Percentiles rank a stretch among this genome's conserved stretches.
phyloP scores from a whole-genome alignment of 2,329 filamentous ascomycete genomes.

The Botrytis deweyae region DNA sequence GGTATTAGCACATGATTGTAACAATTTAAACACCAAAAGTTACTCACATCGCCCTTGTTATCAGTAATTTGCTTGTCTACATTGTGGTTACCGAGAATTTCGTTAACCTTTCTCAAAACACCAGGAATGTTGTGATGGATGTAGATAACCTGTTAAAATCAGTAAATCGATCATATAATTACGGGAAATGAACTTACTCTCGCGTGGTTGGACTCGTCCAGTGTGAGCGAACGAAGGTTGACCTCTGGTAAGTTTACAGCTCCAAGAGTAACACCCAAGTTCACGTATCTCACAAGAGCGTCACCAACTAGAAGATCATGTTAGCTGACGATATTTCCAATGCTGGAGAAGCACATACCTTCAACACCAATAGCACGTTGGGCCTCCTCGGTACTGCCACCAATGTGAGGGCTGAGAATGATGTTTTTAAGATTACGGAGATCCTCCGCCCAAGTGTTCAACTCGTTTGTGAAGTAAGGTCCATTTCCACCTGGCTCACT shows the following conservation, averaged over 20 bases:
- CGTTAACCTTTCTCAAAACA: slow-evolving; percentile 92
- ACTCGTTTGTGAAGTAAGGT: slow-evolving; percentile 82
- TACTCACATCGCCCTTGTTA: slow-evolving; percentile 77
- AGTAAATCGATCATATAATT: slow-evolving; percentile 25
- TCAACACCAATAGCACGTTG: slow-evolving; percentile 95
- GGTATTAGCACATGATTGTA: slow-evolving; percentile 28
- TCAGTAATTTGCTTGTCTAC: slow-evolving; percentile 99
- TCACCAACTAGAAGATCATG: slow-evolving; percentile 62
- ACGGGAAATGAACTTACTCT: slow-evolving; percentile 53
- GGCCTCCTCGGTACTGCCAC: slow-evolving; percentile 95
- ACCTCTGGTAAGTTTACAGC: slow-evolving; percentile 98
- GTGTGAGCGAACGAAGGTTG: slow-evolving; percentile 80
- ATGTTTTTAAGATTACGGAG: slow-evolving; percentile 84
- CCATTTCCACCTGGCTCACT: slow-evolving; percentile 92
- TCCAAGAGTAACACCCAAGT: slow-evolving; percentile 86
- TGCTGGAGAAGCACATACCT: slow-evolving; percentile 43
- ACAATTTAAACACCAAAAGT: slow-evolving; percentile 7
- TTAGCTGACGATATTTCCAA: slow-evolving; percentile 12
- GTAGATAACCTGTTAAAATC: slow-evolving; percentile 68
- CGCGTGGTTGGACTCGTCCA: slow-evolving; percentile 85
- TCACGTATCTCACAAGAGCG: slow-evolving; percentile 89
- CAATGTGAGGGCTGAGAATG: slow-evolving; percentile 94
- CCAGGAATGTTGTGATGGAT: slow-evolving; percentile 96
- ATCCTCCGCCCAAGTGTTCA: slow-evolving; percentile 85
- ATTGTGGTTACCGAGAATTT: slow-evolving; percentile 91